Conservation (phyloP, 192 early-diverging fungal genomes). For the Coemansia sp. region DNA sequence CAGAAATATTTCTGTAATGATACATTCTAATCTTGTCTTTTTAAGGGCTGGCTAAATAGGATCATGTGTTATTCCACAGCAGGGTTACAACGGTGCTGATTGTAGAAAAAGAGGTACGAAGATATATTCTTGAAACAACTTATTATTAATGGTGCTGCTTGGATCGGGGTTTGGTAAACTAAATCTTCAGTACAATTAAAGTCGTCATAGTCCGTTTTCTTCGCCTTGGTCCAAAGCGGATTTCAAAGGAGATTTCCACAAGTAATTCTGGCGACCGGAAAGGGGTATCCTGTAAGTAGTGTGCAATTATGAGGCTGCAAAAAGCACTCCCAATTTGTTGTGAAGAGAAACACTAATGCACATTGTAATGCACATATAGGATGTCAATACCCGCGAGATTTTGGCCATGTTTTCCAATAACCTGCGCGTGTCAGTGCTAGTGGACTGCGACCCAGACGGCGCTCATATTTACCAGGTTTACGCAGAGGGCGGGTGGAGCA, state of each 20-base stretch:
- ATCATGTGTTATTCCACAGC: slow-evolving; percentile 5
- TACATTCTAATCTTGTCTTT: neutral
- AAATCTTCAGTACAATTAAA: neutral
- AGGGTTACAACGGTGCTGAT: slow-evolving; percentile 17
- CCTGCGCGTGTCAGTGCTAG: slow-evolving; percentile 24
- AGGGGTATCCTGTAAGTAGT: slow-evolving; percentile 52
- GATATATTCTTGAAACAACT: neutral
- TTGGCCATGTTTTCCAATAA: slow-evolving; percentile 11
- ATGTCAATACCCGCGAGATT: slow-evolving; percentile 47
- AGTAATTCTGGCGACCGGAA: slow-evolving; percentile 36
- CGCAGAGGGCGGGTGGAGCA: slow-evolving; percentile 33
- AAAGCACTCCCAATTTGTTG: too few species aligned
- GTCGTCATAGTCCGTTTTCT: slow-evolving; percentile 34
- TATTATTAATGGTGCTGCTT: neutral
- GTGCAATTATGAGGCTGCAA: too few species aligned
- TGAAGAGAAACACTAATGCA: neutral
- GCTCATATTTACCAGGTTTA: slow-evolving; percentile 53
- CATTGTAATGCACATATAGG: slow-evolving; percentile 20
- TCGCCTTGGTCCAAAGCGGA: slow-evolving; percentile 43
- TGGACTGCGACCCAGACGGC: slow-evolving; percentile 50
- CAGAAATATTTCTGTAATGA: neutral
- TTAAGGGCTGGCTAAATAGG: slow-evolving; percentile 9
- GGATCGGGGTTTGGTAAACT: neutral
- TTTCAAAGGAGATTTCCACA: slow-evolving; percentile 33
- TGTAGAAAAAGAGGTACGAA: slow-evolving; percentile 51